A percentile compares a stretch with the other conserved stretches of the same genome.
Evolutionary conservation across 768 basidiomycete genomes (phyloP).

Genomic region (Podaxis sp.): DNA sequence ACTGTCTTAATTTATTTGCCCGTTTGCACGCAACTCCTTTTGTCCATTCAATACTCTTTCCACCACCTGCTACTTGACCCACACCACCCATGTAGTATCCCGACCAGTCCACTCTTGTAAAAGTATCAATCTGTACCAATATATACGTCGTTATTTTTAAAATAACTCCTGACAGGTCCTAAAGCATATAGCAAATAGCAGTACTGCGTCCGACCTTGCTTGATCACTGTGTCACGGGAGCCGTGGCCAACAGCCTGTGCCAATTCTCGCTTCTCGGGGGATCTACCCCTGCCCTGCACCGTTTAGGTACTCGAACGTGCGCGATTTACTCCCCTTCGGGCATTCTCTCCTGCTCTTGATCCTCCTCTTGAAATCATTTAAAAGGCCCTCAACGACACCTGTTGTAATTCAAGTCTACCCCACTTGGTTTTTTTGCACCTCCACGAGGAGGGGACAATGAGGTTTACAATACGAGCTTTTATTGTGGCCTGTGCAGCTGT

Average conservation of each 20-base stretch:
- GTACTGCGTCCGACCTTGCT: not conserved
- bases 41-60: not conserved
- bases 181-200: not conserved
- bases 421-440: not conserved
- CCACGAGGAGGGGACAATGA: not conserved
- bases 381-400: not conserved
- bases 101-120: slow-evolving; percentile 2
- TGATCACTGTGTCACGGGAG: not conserved
- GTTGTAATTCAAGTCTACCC: not conserved
- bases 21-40: not conserved
- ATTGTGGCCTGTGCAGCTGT: not conserved
- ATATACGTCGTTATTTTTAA: not conserved
- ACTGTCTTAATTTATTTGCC: slow-evolving; percentile 5
- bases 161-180: not conserved
- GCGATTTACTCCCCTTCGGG: not conserved
- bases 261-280: not conserved
- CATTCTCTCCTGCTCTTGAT: not conserved
- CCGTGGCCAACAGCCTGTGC: not conserved
- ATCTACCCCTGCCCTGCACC: not conserved
- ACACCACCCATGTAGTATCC: slow-evolving; percentile 1
- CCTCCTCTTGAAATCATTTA: not conserved
- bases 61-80: not conserved
- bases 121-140: slow-evolving; percentile 6
- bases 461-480: not conserved
- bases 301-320: slow-evolving; percentile 10